phyloP scores from a whole-genome alignment of 2,329 filamentous ascomycete genomes.

The Alternaria triticimaculans region DNA sequence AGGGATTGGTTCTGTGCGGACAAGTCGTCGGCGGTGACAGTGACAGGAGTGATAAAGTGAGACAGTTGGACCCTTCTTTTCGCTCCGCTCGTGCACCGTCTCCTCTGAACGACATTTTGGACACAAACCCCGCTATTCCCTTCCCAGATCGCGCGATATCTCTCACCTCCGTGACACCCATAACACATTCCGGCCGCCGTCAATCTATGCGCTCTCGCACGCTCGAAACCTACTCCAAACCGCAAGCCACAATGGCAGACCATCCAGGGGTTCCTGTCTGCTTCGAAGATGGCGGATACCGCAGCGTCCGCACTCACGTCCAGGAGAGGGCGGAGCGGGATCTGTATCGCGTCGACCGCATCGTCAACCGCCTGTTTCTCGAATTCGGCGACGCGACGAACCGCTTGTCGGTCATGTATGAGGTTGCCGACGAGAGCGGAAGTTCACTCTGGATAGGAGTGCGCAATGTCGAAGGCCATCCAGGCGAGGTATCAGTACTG shows the following conservation, averaged over 20 bases:
- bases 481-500: not conserved
- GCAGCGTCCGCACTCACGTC: not conserved
- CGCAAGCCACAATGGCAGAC: not conserved
- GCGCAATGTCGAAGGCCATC: not conserved
- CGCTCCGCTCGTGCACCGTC: not conserved
- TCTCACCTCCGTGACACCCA: not conserved
- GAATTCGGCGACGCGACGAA: not conserved
- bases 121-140: not conserved
- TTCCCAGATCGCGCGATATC: not conserved
- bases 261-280: not conserved
- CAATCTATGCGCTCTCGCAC: not conserved
- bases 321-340: not conserved
- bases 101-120: not conserved
- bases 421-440: not conserved
- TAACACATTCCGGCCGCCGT: not conserved
- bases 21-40: not conserved
- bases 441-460: not conserved
- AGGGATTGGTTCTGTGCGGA: not conserved
- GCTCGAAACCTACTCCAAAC: not conserved
- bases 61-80: not conserved
- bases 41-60: not conserved
- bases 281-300: not conserved
- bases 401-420: not conserved
- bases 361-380: not conserved
- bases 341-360: not conserved